These are phyloP conservation scores for Colletotrichum karsti DNA, from an alignment of 2,329 filamentous ascomycete genomes.

Conservation along the genomic window DNA sequence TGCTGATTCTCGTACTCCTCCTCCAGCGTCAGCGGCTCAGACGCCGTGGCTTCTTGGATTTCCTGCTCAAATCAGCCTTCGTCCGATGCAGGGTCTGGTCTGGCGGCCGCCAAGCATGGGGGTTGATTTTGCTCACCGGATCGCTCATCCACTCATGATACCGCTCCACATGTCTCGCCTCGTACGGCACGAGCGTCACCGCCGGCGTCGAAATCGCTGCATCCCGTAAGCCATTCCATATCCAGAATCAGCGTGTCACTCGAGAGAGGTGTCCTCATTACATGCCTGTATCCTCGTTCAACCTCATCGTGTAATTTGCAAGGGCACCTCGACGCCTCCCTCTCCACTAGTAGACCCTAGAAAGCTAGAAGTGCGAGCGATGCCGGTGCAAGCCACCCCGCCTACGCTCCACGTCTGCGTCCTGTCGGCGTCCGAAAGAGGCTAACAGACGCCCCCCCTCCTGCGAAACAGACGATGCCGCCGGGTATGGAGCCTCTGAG, in stretches of 20 bases:
- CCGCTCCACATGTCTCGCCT: slow-evolving; percentile 78
- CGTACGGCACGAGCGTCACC: slow-evolving; percentile 85
- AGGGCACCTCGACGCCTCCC: background rate
- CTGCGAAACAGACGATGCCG: background rate
- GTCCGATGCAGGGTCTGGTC: too few species aligned
- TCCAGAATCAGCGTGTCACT: background rate
- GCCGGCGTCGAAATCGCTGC: slow-evolving; percentile 73
- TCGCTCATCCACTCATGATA: slow-evolving; percentile 97
- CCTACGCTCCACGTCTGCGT: slow-evolving; percentile 7
- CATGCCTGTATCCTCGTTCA: slow-evolving; percentile 55
- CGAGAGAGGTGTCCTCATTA: background rate
- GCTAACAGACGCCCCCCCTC: background rate
- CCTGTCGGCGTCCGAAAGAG: slow-evolving; percentile 15
- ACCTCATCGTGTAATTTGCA: slow-evolving; percentile 44
- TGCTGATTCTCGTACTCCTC: slow-evolving; percentile 91
- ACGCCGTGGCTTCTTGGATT: slow-evolving; percentile 86
- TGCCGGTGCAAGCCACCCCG: background rate
- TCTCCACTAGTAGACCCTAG: background rate
- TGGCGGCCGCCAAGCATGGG: background rate
- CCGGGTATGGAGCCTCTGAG: background rate
- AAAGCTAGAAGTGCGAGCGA: slow-evolving; percentile 2
- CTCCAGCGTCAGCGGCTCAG: slow-evolving; percentile 79
- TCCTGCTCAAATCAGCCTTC: slow-evolving; percentile 51
- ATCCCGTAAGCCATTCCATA: background rate
- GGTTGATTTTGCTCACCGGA: slow-evolving; percentile 59